A percentile compares a stretch with the other conserved stretches of the same genome.
These are phyloP conservation scores for Fusarium kyushuense DNA, from an alignment of 2,329 filamentous ascomycete genomes.

Conservation along the genomic window DNA sequence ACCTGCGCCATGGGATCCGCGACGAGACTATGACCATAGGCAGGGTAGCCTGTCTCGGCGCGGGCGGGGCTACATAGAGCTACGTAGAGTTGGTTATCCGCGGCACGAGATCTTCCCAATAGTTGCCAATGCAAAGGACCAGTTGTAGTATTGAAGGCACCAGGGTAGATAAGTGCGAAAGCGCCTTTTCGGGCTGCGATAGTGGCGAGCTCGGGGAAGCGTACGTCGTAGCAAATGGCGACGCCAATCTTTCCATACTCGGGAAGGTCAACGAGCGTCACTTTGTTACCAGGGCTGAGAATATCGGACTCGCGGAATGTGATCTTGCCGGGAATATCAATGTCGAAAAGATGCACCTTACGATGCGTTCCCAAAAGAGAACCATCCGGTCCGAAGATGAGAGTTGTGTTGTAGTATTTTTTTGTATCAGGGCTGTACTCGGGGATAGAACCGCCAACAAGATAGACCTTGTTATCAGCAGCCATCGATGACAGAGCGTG, in stretches of 20 bases:
- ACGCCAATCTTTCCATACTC: conserved; percentile 89
- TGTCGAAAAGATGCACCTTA: conserved; percentile 97
- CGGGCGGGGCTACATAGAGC: conserved; percentile 91
- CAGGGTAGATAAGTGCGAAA: conserved; percentile 91
- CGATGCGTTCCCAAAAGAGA: conserved; percentile 87
- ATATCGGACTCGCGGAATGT: conserved; percentile 92
- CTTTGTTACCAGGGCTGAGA: conserved; percentile 83
- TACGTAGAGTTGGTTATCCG: conserved; percentile 96
- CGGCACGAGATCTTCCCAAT: conserved; percentile 82
- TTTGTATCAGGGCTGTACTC: conserved; percentile 71
- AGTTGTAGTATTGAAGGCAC: conserved; percentile 96
- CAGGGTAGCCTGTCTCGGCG: conserved; percentile 82
- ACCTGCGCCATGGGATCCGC: conserved; percentile 88
- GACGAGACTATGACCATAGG: conserved; percentile 92
- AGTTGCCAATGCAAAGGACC: conserved; percentile 93
- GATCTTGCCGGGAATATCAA: conserved; percentile 96
- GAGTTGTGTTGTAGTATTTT: conserved; percentile 90
- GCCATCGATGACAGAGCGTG: conserved; percentile 86
- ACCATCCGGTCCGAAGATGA: conserved; percentile 84
- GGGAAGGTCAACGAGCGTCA: conserved; percentile 87
- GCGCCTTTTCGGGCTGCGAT: conserved; percentile 88
- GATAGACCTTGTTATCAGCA: conserved; percentile 79
- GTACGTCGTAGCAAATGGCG: conserved; percentile 97
- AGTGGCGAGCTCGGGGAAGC: conserved; percentile 93
- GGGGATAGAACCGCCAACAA: conserved; percentile 93